Base-by-base conservation (phyloP, 768 basidiomycete species). In the Amanita pallidorosea region DNA sequence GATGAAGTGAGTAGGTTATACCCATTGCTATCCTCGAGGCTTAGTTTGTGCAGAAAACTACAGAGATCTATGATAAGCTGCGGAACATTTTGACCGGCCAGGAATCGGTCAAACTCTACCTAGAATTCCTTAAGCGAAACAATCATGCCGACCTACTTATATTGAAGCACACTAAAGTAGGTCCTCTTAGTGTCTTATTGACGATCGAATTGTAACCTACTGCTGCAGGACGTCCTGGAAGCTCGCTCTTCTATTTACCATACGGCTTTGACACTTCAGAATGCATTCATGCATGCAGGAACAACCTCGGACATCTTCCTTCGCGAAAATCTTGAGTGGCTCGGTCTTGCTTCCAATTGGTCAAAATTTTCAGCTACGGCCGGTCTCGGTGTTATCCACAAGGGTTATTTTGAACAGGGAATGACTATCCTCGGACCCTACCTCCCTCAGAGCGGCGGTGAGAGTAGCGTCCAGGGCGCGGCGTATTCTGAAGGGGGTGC, bases 291-390 rank as follows among this genome's bases (percentile, higher is more conserved):
- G 82, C 85, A 96, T 62, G 83, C 95, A n/a, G 96, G 96, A 43
- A 99, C 96, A 3, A 92, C 93, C 0, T 94, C 93, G 1, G 96
- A 99, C 60, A 63, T 77, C 22, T 99, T 98, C 70, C 72, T 99
- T 17, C 83, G 93, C 11, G 90, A 97, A 47, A 98, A 98, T 64
- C 77, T 99, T 31, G 95, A 97, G 62, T 99, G 94, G 93, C 79
- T 99, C 4, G 88, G 81, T 8, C 77, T 90, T 48, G 96, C 96
- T 2, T 85, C 85, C 23, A 98, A 99, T 63, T 99, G 96, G 96
- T 89, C 92, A 25, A 99, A 98, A 62, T 99, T 98, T 69, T 90
- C 92, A 3, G 91, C 96, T 5, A 97, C 96, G 11, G 93, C 96
- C 17, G 93, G 89, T 7, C 80, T 99, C 20, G 96, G 96, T 55